Conservation (phyloP, 2,329 filamentous ascomycete species). For the Botrytis elliptica region DNA sequence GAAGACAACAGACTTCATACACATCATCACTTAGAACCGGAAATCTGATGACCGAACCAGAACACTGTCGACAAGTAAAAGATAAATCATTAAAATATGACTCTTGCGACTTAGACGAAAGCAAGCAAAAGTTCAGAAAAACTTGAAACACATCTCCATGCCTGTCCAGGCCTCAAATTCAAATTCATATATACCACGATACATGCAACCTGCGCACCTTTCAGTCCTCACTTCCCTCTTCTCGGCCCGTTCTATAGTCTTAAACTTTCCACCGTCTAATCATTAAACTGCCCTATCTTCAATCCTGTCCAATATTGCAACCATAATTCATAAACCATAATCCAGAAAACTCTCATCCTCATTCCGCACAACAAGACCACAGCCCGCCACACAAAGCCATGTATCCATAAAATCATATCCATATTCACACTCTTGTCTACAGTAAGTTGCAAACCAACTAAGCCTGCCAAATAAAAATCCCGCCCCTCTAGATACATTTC, state of each 20-base stretch:
- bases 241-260: background rate
- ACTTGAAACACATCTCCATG: background rate
- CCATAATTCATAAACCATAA: background rate
- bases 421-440: background rate
- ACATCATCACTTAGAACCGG: background rate
- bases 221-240: background rate
- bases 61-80: no score
- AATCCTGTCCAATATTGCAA: background rate
- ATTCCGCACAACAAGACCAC: background rate
- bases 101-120: background rate
- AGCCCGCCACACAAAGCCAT: background rate
- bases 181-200: no score
- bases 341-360: background rate
- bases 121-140: background rate
- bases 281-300: background rate
- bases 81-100: background rate
- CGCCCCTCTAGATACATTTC: background rate
- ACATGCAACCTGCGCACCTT: no score
- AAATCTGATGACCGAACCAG: no score
- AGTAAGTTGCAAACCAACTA: background rate
- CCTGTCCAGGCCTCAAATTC: no score
- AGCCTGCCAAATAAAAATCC: background rate
- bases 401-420: background rate
- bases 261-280: background rate
- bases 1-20: background rate